Percentiles rank a stretch among this genome's conserved stretches.
These are phyloP conservation scores for Echium plantagineum DNA, from an alignment of 257 asterid genomes.

Conservation along the genomic window DNA sequence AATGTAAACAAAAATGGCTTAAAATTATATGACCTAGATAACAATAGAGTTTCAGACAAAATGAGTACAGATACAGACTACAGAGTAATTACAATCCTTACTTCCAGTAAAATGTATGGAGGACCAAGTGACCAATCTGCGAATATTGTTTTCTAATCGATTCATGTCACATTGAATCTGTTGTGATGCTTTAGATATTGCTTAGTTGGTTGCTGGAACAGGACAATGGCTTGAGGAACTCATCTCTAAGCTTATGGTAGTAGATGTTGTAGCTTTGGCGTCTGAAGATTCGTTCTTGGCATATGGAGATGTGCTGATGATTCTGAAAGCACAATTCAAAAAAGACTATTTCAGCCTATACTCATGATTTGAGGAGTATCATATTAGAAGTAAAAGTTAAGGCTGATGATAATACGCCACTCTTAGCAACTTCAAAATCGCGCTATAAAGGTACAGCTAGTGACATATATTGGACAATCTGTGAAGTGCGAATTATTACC, in stretches of 20 bases:
- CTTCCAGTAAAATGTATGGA: too few species aligned
- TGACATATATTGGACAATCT: too few species aligned
- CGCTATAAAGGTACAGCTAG: too few species aligned
- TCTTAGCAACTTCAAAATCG: too few species aligned
- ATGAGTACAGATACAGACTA: neutral
- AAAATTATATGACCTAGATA: neutral
- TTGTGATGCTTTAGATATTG: too few species aligned
- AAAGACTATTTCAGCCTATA: neutral
- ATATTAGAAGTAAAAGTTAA: too few species aligned
- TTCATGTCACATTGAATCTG: too few species aligned
- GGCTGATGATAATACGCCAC: too few species aligned
- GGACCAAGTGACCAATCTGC: too few species aligned
- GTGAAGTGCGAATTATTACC: slow-evolving; percentile 26
- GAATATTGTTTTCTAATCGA: too few species aligned
- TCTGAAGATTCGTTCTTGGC: slow-evolving; percentile 12
- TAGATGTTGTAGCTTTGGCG: neutral
- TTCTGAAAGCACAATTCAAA: slow-evolving; percentile 33
- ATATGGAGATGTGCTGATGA: slow-evolving; percentile 42
- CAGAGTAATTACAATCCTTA: neutral
- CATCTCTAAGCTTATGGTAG: neutral
- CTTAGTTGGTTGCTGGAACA: neutral
- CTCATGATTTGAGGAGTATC: neutral
- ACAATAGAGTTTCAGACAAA: neutral
- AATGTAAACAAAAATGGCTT: neutral
- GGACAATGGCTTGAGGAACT: neutral